phyloP scores from a whole-genome alignment of 2,329 filamentous ascomycete species.

The Phialophora macrospora region DNA sequence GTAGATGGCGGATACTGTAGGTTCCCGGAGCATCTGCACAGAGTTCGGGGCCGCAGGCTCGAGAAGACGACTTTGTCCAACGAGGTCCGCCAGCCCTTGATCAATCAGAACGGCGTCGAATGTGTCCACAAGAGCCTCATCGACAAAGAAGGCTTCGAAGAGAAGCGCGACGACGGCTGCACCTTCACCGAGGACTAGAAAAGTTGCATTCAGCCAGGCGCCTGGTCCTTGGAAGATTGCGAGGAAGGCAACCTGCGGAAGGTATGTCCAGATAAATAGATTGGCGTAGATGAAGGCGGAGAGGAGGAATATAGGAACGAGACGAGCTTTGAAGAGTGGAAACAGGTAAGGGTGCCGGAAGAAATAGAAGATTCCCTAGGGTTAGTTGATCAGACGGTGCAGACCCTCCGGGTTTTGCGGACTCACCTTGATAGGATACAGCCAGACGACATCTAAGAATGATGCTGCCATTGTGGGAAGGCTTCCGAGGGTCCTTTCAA shows the following conservation, averaged over 20 bases:
- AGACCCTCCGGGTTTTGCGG: constrained; percentile 2
- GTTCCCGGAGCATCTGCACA: constrained; percentile 80
- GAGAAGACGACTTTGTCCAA: constrained; percentile 68
- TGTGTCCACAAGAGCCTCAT: constrained; percentile 76
- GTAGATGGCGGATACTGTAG: constrained; percentile 76
- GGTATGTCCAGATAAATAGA: constrained; percentile 84
- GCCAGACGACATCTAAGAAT: constrained; percentile 47
- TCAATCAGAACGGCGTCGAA: constrained; percentile 87
- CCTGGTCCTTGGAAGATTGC: constrained; percentile 83
- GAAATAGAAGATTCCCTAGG: constrained; percentile 80
- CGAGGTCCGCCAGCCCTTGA: constrained; percentile 70
- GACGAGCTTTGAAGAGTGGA: constrained; percentile 75
- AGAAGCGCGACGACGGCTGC: constrained; percentile 66
- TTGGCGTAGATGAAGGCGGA: constrained; percentile 82
- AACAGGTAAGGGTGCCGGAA: constrained; percentile 76
- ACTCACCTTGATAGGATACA: constrained; percentile 56
- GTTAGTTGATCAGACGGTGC: constrained; percentile 8
- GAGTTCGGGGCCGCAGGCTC: constrained; percentile 69
- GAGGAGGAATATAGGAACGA: constrained; percentile 80
- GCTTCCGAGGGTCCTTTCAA: background rate
- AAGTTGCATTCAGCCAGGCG: constrained; percentile 87
- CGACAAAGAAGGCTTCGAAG: constrained; percentile 81
- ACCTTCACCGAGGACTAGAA: constrained; percentile 76
- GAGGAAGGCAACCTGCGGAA: constrained; percentile 87
- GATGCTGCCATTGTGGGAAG: constrained; percentile 12